These are phyloP conservation scores for Kazachstania taianensis DNA, from an alignment of 805 yeast species.

Conservation along the genomic window DNA sequence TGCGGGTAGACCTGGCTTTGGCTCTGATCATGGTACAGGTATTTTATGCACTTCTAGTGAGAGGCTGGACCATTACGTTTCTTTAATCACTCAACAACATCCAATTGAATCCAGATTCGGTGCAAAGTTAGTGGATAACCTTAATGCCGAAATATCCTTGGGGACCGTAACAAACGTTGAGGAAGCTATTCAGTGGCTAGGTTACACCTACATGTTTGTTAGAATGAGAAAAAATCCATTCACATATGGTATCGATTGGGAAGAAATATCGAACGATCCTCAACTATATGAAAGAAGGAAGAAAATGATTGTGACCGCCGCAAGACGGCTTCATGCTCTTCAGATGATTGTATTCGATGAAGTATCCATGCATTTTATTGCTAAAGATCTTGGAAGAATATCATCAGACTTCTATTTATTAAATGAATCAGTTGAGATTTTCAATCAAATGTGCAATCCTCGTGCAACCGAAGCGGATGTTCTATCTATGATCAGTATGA, in stretches of 20 bases:
- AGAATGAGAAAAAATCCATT: constrained; percentile 93
- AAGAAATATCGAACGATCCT: constrained; percentile 75
- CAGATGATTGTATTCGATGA: constrained; percentile 95
- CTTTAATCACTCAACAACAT: constrained; percentile 83
- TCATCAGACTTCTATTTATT: constrained; percentile 89
- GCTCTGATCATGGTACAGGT: constrained; percentile 84
- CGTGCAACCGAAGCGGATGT: constrained; percentile 88
- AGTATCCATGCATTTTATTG: constrained; percentile 59
- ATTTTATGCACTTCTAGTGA: constrained; percentile 77
- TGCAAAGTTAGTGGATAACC: constrained; percentile 74
- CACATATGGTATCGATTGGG: constrained; percentile 85
- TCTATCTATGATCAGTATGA: constrained; percentile 77
- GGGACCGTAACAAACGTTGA: constrained; percentile 93
- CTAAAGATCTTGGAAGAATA: constrained; percentile 87
- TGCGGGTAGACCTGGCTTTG: constrained; percentile 96
- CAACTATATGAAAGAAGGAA: constrained; percentile 62
- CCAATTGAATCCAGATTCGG: constrained; percentile 85
- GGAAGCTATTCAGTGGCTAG: constrained; percentile 96
- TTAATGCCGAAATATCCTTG: constrained; percentile 91
- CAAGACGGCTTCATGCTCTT: constrained; percentile 67
- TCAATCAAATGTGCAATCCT: constrained; percentile 77
- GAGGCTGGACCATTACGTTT: constrained; percentile 75
- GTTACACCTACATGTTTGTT: constrained; percentile 88
- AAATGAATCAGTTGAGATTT: constrained; percentile 78
- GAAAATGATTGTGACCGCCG: constrained; percentile 68